Base-by-base conservation (phyloP, 164 flowering plant genomes). In the Magnolia sinica region DNA sequence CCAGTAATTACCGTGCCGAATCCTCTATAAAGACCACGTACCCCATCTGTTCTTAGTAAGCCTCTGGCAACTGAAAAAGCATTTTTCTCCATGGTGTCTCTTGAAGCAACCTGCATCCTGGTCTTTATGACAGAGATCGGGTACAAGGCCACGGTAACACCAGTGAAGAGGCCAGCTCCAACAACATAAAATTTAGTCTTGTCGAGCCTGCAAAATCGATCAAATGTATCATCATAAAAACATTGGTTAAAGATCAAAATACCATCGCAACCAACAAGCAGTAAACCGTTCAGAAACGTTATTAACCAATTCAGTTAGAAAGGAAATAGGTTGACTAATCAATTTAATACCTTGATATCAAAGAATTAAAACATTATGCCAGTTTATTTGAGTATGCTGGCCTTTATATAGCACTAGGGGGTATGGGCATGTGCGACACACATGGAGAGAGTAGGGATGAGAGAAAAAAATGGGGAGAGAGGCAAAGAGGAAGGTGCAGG, bases 131-230 rank as follows among this genome's bases (percentile, higher is more conserved):
- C 91, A 78, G 98, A 91, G 8, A 94, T 88, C 6, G 99, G 99
- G 81, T 94, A 96, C 66, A 96, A 82, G 67, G 90, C 97, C 71
- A 92, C 94, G 1, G 99, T 94, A 52, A 96, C 71, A 73, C 99
- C 99, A 3, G 98, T 88, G 81, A 96, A 96, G 79, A 96, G 85
- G 27, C 98, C 99, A 82, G 99, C 99, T 80, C 99, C 99, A 22
- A 91, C 89, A 20, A 88, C 92, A 79, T 94, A 96, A 78, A 94
- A 96, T 75, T 91, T 96, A 14, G 92, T 91, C 83, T 96, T 96
- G 78, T 94, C 96, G 77, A 96, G 96, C 93, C 98, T 96, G 91
- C 93, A 92, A 22, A 37, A 76, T 22, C 64, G 45, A 18, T 24
- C n/a, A 65, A 74, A 65, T n/a, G 27, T 7, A 79, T 74, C 24